Percentiles rank a stretch among this genome's conserved stretches.
phyloP scores from a whole-genome alignment of 805 yeast species.

The Ogataea kodamae region DNA sequence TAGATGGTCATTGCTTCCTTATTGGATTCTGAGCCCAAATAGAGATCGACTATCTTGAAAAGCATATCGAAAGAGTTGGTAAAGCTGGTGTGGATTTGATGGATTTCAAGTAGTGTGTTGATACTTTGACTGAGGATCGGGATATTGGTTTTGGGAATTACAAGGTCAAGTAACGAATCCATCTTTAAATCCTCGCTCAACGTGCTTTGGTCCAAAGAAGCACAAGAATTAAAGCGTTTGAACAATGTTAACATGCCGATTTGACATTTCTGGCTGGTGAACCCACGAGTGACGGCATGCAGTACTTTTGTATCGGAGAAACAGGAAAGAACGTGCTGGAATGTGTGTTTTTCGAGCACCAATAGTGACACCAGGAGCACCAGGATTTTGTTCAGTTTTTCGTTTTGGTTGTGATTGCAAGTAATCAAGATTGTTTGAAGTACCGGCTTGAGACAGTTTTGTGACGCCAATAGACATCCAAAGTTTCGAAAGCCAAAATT shows the following conservation, averaged over 20 bases:
- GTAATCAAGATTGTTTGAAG: slow-evolving; percentile 12
- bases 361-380: slow-evolving; percentile 22
- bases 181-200: slow-evolving; percentile 16
- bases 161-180: slow-evolving; percentile 8
- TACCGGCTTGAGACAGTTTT: slow-evolving; percentile 14
- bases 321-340: slow-evolving; percentile 12
- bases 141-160: slow-evolving; percentile 9
- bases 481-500: slow-evolving; percentile 29
- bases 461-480: slow-evolving; percentile 23
- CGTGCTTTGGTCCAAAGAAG: slow-evolving; percentile 22
- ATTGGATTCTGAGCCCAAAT: slow-evolving; percentile 16
- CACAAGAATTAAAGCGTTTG: slow-evolving; percentile 19
- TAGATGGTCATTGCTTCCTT: slow-evolving; percentile 18
- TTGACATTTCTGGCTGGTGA: slow-evolving; percentile 6
- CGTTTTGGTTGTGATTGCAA: no score
- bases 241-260: slow-evolving; percentile 16
- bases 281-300: slow-evolving; percentile 11
- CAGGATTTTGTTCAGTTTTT: slow-evolving; percentile 23
- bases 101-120: slow-evolving; percentile 5
- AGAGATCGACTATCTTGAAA: slow-evolving; percentile 5
- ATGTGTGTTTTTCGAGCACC: slow-evolving; percentile 18
- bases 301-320: slow-evolving; percentile 9
- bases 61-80: slow-evolving; percentile 2
- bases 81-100: slow-evolving; percentile 4
- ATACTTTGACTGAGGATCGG: slow-evolving; percentile 9